Conservation (phyloP, 495 filamentous ascomycete species). For the Aspergillus funiculosus region DNA sequence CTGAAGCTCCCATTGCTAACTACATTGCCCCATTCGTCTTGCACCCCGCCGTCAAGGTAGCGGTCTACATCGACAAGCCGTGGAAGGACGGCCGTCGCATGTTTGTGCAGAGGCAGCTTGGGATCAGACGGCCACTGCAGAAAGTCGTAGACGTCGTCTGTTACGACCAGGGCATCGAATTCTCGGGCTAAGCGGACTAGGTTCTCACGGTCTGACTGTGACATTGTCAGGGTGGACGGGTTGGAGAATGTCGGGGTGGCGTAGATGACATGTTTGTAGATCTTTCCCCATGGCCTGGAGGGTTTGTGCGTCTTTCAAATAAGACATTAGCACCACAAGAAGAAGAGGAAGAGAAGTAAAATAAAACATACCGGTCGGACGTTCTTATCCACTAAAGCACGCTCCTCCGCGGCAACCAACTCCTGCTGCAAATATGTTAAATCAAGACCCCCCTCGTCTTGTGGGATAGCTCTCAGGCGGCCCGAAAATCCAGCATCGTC, state of each 20-base stretch:
- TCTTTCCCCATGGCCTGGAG: slow-evolving; percentile 48
- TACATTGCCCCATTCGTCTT: slow-evolving; percentile 62
- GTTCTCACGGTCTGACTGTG: slow-evolving; percentile 50
- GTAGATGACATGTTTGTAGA: slow-evolving; percentile 82
- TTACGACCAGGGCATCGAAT: slow-evolving; percentile 71
- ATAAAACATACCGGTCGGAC: slow-evolving; percentile 33
- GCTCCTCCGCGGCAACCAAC: slow-evolving; percentile 32
- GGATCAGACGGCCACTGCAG: slow-evolving; percentile 60
- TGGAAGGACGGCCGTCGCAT: slow-evolving; percentile 51
- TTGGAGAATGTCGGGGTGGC: slow-evolving; percentile 78
- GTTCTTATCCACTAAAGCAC: slow-evolving; percentile 27
- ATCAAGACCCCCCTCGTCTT: slow-evolving; percentile 71
- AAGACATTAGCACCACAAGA: neutral
- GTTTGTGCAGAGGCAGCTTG: slow-evolving; percentile 10
- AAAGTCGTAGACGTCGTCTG: slow-evolving; percentile 88
- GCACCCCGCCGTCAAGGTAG: slow-evolving; percentile 49
- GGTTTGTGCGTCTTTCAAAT: slow-evolving; percentile 38
- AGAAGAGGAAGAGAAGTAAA: neutral
- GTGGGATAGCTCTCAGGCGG: slow-evolving; percentile 57
- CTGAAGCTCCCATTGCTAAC: slow-evolving; percentile 79
- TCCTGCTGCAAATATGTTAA: slow-evolving; percentile 51
- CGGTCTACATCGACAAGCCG: slow-evolving; percentile 74
- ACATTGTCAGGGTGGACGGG: slow-evolving; percentile 70
- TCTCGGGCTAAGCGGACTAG: slow-evolving; percentile 64
- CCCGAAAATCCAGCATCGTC: slow-evolving; percentile 66